phyloP scores from a whole-genome alignment of 129 eudicot genomes.

The Chrysanthemum makinoi region DNA sequence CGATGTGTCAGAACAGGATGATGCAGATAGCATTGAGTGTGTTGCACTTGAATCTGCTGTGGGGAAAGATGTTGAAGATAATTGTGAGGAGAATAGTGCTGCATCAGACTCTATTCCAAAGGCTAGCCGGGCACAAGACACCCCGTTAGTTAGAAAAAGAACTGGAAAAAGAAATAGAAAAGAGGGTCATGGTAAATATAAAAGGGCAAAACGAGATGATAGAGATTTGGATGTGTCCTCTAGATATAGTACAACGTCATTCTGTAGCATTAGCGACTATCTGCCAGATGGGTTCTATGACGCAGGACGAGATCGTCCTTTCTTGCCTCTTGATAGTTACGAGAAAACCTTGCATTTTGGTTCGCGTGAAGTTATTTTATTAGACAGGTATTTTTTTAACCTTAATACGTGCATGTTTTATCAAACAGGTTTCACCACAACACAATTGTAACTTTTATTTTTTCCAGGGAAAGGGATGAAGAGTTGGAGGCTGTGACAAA shows the following conservation, averaged over 20 bases:
- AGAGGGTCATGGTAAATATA: constrained; percentile 39
- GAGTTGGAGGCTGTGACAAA: constrained; percentile 65
- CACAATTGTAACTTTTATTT: background rate
- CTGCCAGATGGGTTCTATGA: constrained; percentile 97
- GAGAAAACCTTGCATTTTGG: constrained; percentile 57
- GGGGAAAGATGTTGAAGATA: constrained; percentile 36
- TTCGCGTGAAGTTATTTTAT: constrained; percentile 92
- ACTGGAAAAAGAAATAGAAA: too few relatives aligned
- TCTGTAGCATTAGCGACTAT: constrained; percentile 67
- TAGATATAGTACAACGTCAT: constrained; percentile 67
- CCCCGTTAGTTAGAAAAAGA: too few relatives aligned
- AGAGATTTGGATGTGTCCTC: constrained; percentile 45
- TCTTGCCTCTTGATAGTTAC: constrained; percentile 64
- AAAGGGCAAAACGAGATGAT: constrained; percentile 44
- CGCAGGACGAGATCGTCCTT: constrained; percentile 97
- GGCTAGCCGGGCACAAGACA: background rate
- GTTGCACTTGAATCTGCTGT: constrained; percentile 29
- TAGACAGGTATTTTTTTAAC: constrained; percentile 68
- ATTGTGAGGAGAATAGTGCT: constrained; percentile 19
- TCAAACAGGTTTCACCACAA: background rate
- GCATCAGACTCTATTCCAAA: constrained; percentile 31
- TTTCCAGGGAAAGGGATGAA: constrained; percentile 71
- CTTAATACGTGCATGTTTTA: background rate
- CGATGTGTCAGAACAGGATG: constrained; percentile 29
- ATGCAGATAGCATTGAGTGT: constrained; percentile 39